Percentiles rank a stretch among this genome's conserved stretches.
Conservation (phyloP, 202 grass and related monocot genomes). For the Saccharum hybrid region DNA sequence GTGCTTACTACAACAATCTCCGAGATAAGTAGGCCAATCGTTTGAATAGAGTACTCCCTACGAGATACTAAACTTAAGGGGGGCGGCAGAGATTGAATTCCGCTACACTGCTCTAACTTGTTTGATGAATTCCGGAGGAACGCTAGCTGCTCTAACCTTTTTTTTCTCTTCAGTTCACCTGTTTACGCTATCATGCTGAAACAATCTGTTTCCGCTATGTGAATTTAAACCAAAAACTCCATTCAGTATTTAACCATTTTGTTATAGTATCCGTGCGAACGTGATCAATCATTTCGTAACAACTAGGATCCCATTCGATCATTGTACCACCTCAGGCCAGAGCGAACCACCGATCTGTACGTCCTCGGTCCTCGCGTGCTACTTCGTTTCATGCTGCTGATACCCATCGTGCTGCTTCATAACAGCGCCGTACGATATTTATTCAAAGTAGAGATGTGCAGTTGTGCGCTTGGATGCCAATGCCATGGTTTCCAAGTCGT, state of each 20-base stretch:
- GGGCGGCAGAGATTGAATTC: neutral
- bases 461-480: neutral
- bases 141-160: too few species aligned
- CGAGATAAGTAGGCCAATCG: neutral
- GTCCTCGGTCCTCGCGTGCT: neutral
- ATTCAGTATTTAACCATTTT: neutral
- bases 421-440: neutral
- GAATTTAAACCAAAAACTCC: neutral
- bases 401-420: neutral
- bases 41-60: too few species aligned
- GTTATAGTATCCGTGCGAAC: neutral
- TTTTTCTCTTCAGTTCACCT: neutral
- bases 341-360: neutral
- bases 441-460: neutral
- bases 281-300: constrained; percentile 28
- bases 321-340: neutral
- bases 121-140: neutral
- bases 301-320: neutral
- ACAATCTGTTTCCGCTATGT: neutral
- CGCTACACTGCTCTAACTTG: neutral
- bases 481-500: neutral
- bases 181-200: neutral
- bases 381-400: neutral
- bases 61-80: neutral
- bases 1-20: neutral